These are phyloP conservation scores for Haematococcus lacustris DNA, from an alignment of 139 green algal species.

Conservation along the genomic window DNA sequence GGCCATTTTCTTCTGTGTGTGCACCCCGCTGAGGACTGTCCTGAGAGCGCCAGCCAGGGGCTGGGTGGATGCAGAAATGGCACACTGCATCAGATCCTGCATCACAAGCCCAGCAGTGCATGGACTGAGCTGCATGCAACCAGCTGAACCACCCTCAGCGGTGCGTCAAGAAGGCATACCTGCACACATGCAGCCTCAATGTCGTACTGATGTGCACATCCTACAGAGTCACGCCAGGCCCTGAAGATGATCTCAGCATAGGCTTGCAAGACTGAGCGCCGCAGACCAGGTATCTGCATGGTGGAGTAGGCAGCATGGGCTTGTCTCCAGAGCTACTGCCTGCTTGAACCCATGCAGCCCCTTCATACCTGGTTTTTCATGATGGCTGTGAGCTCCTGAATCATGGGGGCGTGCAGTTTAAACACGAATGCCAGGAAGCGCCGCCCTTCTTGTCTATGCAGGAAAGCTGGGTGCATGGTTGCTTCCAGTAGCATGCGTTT, in stretches of 20 bases:
- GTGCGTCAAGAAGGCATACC: slow-evolving; percentile 9
- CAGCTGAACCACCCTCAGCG: no score
- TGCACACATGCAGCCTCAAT: slow-evolving; percentile 58
- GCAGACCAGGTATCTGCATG: slow-evolving; percentile 44
- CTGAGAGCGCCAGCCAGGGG: slow-evolving; percentile 49
- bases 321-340: no score
- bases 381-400: slow-evolving; percentile 60
- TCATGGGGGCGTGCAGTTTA: slow-evolving; percentile 51
- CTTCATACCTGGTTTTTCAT: slow-evolving; percentile 67
- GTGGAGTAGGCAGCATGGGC: no score
- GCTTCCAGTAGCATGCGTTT: slow-evolving; percentile 61
- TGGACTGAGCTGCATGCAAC: no score
- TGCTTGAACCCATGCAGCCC: not conserved
- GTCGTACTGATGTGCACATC: slow-evolving; percentile 16
- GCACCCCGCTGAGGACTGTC: slow-evolving; percentile 52
- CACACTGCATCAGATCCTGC: slow-evolving; percentile 58
- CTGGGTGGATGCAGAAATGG: slow-evolving; percentile 48
- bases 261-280: slow-evolving; percentile 59
- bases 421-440: slow-evolving; percentile 67
- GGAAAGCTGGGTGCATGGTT: slow-evolving; percentile 58
- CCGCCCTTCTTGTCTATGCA: slow-evolving; percentile 55
- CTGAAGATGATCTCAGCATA: slow-evolving; percentile 75
- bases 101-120: no score
- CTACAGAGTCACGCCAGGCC: slow-evolving; percentile 50
- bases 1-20: slow-evolving; percentile 41